A percentile compares a stretch with the other conserved stretches of the same genome.
phyloP scores from a whole-genome alignment of 768 basidiomycete species.

The Sarcomyxa edulis region DNA sequence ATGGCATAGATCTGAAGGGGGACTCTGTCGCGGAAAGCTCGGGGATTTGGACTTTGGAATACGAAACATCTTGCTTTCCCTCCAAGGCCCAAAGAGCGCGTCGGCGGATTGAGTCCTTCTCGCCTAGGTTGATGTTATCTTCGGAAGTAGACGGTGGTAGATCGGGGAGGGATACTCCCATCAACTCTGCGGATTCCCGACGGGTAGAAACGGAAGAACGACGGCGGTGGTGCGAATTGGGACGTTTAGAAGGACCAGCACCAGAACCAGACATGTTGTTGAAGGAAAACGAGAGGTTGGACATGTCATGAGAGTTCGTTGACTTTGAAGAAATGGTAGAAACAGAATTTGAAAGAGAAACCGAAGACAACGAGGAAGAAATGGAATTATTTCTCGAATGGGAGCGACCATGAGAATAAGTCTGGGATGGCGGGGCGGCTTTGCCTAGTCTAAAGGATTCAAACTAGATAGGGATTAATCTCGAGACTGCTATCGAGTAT shows the following conservation, averaged over 20 bases:
- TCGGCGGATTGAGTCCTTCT: conserved; percentile 75
- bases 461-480: conserved; percentile 36
- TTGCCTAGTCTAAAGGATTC: conserved; percentile 70
- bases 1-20: conserved; percentile 10
- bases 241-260: conserved; percentile 38
- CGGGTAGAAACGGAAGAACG: conserved; percentile 87
- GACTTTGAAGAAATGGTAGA: conserved; percentile 30
- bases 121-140: conserved; percentile 62
- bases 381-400: conserved; percentile 68
- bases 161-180: conserved; percentile 74
- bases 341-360: conserved; percentile 34
- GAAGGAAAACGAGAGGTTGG: conserved; percentile 24
- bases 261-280: conserved; percentile 16
- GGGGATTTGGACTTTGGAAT: conserved; percentile 79
- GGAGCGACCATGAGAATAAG: conserved; percentile 54
- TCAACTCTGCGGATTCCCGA: conserved; percentile 85
- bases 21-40: conserved; percentile 57
- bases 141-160: conserved; percentile 57
- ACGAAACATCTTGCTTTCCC: conserved; percentile 69
- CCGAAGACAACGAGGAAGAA: conserved; percentile 37
- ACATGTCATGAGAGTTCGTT: conserved; percentile 29
- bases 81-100: conserved; percentile 85
- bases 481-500: conserved; percentile 5
- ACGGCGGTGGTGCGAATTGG: conserved; percentile 76
- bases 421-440: conserved; percentile 29